A percentile compares a stretch with the other conserved stretches of the same genome.
Evolutionary conservation across 2,329 filamentous ascomycete genomes (phyloP).

Genomic region (Talaromyces sp.): DNA sequence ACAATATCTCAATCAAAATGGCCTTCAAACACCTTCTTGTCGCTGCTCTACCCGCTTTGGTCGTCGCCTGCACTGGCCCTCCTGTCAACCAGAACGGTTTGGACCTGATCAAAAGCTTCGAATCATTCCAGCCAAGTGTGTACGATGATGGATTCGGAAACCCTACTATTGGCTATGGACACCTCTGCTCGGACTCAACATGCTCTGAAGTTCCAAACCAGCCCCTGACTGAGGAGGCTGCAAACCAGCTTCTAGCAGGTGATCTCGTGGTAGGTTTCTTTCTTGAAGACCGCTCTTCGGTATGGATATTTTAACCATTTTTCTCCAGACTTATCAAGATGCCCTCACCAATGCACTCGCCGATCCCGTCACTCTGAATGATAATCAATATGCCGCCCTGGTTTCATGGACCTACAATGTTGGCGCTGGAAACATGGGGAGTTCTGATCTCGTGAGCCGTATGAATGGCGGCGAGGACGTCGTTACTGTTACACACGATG

Average conservation of each 20-base stretch:
- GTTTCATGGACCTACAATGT: background rate
- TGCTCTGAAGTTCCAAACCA: background rate
- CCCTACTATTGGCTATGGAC: background rate
- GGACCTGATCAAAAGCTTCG: background rate
- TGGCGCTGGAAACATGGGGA: background rate
- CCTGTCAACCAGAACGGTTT: background rate
- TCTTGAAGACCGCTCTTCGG: no score
- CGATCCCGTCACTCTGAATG: background rate
- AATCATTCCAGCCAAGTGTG: background rate
- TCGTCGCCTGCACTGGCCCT: background rate
- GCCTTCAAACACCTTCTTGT: background rate
- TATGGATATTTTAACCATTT: no score
- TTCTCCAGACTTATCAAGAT: background rate
- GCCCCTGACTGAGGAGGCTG: background rate
- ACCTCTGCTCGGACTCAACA: background rate
- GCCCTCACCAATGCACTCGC: background rate
- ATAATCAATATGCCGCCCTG: background rate
- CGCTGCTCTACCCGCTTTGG: background rate
- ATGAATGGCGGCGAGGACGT: background rate
- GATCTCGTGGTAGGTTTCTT: background rate
- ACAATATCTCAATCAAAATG: background rate
- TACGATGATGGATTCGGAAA: background rate
- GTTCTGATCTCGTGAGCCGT: background rate
- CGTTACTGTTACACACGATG: background rate
- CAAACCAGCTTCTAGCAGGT: background rate